phyloP scores from a whole-genome alignment of 495 filamentous ascomycete species.

The Neurospora cerealis region DNA sequence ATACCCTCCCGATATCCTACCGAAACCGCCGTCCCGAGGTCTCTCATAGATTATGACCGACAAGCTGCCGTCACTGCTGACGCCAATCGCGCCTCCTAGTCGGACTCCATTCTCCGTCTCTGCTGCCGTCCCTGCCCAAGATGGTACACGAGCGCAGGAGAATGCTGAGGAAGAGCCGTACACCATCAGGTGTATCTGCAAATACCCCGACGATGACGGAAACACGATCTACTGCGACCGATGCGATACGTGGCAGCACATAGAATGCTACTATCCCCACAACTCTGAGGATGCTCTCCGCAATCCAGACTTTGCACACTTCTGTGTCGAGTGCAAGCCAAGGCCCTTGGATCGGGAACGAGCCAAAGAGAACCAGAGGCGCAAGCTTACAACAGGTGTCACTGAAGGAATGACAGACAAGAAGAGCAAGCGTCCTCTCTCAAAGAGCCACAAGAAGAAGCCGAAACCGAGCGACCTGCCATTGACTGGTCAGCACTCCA shows the following conservation, averaged over 20 bases:
- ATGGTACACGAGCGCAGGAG: constrained; percentile 44
- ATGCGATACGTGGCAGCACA: constrained; percentile 98
- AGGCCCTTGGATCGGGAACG: constrained; percentile 56
- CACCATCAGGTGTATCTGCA: constrained; percentile 96
- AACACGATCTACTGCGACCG: constrained; percentile 92
- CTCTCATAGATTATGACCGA: constrained; percentile 89
- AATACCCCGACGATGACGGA: constrained; percentile 87
- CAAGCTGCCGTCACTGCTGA: constrained; percentile 53
- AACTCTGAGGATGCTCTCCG: constrained; percentile 60
- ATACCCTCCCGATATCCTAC: constrained; percentile 24
- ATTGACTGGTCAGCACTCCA: constrained; percentile 35
- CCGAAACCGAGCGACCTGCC: constrained; percentile 41
- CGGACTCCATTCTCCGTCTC: constrained; percentile 40
- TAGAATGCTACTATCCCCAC: constrained; percentile 82
- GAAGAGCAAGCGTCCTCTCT: constrained; percentile 56
- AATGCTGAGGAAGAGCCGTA: constrained; percentile 76
- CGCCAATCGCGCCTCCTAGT: constrained; percentile 44
- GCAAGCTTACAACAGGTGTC: constrained; percentile 36
- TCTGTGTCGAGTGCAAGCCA: constrained; percentile 78
- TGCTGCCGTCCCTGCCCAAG: constrained; percentile 40
- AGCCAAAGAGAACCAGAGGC: constrained; percentile 54
- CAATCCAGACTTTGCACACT: constrained; percentile 52
- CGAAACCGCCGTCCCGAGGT: constrained; percentile 47
- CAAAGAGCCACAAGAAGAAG: constrained; percentile 72
- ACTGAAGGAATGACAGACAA: constrained; percentile 48